Percentiles rank a stretch among this genome's conserved stretches.
These are phyloP conservation scores for Heimioporus sp. DNA, from an alignment of 768 basidiomycete genomes.

Conservation along the genomic window DNA sequence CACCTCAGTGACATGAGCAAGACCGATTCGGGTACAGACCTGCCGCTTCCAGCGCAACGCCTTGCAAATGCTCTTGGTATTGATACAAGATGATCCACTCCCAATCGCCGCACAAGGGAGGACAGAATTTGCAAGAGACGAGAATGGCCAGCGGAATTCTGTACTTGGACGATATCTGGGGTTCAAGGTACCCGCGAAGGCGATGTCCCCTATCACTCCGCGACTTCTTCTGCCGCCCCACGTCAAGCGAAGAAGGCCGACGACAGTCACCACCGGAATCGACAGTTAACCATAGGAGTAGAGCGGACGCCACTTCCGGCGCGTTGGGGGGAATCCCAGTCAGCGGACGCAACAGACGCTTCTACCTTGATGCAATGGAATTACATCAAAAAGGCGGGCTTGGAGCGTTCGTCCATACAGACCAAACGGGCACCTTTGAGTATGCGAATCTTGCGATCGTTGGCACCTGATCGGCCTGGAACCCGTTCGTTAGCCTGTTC, in stretches of 20 bases:
- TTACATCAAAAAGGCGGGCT: constrained; percentile 42
- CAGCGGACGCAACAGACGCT: constrained; percentile 10
- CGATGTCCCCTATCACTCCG: constrained; percentile 1
- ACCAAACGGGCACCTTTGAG: constrained; percentile 48
- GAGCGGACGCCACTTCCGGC: constrained; percentile 17
- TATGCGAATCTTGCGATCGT: constrained; percentile 40
- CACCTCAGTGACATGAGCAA: constrained; percentile 4
- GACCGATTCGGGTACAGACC: constrained; percentile 12
- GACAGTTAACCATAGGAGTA: constrained; percentile 12
- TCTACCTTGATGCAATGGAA: constrained; percentile 13
- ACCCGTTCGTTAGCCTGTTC: constrained; percentile 8
- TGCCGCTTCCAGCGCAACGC: background rate
- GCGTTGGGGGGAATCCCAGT: constrained; percentile 18
- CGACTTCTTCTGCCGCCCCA: constrained; percentile 12
- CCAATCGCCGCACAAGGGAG: constrained; percentile 12
- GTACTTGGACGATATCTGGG: constrained; percentile 1
- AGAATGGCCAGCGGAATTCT: constrained; percentile 5
- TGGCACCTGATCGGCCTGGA: constrained; percentile 24
- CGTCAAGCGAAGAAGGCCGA: constrained; percentile 15
- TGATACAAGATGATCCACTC: background rate
- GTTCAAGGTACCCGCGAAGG: constrained; percentile 12
- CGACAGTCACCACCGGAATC: constrained; percentile 3
- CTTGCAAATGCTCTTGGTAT: background rate
- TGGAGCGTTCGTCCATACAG: constrained; percentile 46
- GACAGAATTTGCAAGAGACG: background rate